phyloP scores from a whole-genome alignment of 2,329 filamentous ascomycete species.

The Aspergillus piperis region DNA sequence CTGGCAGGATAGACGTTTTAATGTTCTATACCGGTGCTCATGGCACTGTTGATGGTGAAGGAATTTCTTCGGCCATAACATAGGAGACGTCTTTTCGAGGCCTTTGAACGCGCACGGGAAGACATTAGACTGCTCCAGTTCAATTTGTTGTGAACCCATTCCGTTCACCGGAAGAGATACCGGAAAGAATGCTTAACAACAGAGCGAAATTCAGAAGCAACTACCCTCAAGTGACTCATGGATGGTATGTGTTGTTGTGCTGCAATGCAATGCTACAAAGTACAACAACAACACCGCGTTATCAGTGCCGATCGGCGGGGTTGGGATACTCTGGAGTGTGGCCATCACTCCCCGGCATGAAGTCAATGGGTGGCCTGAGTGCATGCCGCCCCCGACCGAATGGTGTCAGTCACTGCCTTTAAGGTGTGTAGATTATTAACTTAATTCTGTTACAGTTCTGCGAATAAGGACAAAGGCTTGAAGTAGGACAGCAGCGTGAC shows the following conservation, averaged over 20 bases:
- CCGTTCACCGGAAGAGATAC: too few relatives aligned
- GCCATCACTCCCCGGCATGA: background rate
- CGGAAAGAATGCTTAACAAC: background rate
- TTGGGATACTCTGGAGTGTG: background rate
- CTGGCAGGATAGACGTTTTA: too few relatives aligned
- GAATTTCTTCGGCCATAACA: too few relatives aligned
- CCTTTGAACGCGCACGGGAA: too few relatives aligned
- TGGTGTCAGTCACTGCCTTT: background rate
- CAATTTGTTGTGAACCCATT: too few relatives aligned
- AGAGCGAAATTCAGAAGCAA: background rate
- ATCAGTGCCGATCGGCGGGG: constrained; percentile 2
- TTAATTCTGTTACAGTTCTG: background rate
- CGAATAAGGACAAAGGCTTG: background rate
- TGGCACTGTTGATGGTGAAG: too few relatives aligned
- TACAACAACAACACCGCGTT: background rate
- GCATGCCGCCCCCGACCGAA: background rate
- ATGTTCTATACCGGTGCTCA: too few relatives aligned
- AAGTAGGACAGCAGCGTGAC: background rate
- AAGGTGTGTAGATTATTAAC: background rate
- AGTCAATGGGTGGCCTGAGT: background rate
- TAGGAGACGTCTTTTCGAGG: too few relatives aligned
- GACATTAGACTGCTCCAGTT: too few relatives aligned
- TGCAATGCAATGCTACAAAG: background rate
- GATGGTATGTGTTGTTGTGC: background rate
- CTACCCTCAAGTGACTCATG: background rate